Percentiles rank a stretch among this genome's conserved stretches.
These are phyloP conservation scores for Porcisia hertigi DNA, from an alignment of 208 protist genomes.

Conservation along the genomic window DNA sequence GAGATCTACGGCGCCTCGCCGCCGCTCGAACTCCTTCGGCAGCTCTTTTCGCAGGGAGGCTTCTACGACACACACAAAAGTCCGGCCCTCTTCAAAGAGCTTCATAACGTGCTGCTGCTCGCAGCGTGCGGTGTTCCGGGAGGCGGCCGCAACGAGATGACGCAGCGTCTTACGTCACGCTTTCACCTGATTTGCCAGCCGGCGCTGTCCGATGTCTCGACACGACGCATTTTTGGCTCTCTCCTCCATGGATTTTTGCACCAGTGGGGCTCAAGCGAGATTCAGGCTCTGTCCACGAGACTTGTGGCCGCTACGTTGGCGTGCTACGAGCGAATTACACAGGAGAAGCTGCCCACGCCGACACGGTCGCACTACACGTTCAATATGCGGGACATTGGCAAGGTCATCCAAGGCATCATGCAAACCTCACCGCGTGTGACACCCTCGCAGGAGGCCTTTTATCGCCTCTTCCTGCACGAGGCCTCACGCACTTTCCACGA, in stretches of 20 bases:
- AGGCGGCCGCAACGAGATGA: constrained; percentile 94
- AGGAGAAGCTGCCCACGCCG: constrained; percentile 96
- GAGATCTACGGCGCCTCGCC: constrained; percentile 95
- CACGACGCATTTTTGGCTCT: constrained; percentile 95
- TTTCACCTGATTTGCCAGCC: constrained; percentile 95
- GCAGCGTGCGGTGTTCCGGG: constrained; percentile 94
- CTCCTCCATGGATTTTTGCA: constrained; percentile 94
- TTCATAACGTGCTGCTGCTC: constrained; percentile 90
- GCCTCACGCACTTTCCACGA: constrained; percentile 96
- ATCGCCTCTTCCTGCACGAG: constrained; percentile 96
- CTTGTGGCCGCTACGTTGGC: constrained; percentile 93
- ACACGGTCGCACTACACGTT: constrained; percentile 99
- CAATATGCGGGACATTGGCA: constrained; percentile 98
- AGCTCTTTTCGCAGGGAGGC: constrained; percentile 93
- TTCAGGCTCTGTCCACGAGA: constrained; percentile 52
- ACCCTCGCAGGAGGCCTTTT: constrained; percentile 42
- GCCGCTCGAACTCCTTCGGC: constrained; percentile 94
- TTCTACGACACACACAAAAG: constrained; percentile 95
- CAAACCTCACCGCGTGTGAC: constrained; percentile 79
- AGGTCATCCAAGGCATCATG: constrained; percentile 97
- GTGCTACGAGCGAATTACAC: constrained; percentile 94
- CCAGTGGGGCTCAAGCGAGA: constrained; percentile 55
- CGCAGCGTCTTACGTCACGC: constrained; percentile 90
- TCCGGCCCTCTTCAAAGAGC: constrained; percentile 91
- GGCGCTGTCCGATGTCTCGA: constrained; percentile 82